Evolutionary conservation across 116 monocot species (phyloP).

Genomic region (Phalaenopsis hybrid): DNA sequence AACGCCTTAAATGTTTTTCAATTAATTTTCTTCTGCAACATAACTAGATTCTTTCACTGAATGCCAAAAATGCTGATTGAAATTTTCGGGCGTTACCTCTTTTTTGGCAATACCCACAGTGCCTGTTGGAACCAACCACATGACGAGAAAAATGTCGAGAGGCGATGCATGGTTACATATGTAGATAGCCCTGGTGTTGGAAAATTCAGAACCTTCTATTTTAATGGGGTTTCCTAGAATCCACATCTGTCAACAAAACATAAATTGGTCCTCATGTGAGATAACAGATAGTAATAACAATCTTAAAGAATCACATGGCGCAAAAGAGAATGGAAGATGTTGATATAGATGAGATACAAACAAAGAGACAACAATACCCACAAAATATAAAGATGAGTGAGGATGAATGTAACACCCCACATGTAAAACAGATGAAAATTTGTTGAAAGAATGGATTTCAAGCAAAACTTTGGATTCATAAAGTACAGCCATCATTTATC

Average conservation of each 20-base stretch:
- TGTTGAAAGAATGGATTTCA: too few species aligned
- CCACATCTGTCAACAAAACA: conserved; percentile 38
- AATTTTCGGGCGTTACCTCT: conserved; percentile 23
- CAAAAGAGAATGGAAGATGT: neutral
- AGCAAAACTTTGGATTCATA: too few species aligned
- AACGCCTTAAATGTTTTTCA: too few species aligned
- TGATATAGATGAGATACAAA: too few species aligned
- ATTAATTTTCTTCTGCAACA: too few species aligned
- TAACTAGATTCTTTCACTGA: too few species aligned
- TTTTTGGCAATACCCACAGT: conserved; percentile 70
- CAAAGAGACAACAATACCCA: too few species aligned
- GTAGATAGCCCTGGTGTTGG: conserved; percentile 49
- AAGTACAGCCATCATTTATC: too few species aligned
- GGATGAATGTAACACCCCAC: too few species aligned
- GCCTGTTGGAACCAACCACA: conserved; percentile 63
- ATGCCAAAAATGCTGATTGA: neutral
- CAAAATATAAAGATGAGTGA: too few species aligned
- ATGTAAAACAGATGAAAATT: too few species aligned
- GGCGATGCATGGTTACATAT: conserved; percentile 67
- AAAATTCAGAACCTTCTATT: conserved; percentile 44
- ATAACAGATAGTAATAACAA: neutral
- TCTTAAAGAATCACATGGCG: neutral
- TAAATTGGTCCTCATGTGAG: neutral
- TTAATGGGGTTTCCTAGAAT: conserved; percentile 55
- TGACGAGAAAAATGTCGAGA: conserved; percentile 52